Evolutionary conservation across 257 asterid genomes (phyloP).

Genomic region (Haberlea rhodopensis): DNA sequence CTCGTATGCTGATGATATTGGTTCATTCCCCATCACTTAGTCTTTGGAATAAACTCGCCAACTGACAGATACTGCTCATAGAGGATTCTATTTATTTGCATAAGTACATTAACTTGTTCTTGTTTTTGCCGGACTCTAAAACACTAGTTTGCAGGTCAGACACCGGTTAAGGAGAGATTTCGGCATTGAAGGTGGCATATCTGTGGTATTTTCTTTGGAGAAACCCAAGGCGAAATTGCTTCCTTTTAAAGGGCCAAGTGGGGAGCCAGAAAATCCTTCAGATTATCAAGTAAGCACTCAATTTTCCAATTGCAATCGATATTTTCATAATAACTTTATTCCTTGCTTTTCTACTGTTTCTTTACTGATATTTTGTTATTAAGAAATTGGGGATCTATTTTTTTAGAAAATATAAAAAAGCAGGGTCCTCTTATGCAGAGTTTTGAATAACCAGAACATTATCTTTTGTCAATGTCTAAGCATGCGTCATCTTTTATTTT

Average conservation of each 20-base stretch:
- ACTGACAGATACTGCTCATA: constrained; percentile 19
- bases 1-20: neutral
- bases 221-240: constrained; percentile 93
- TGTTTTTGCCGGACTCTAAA: constrained; percentile 26
- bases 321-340: constrained; percentile 8
- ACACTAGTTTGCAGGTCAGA: constrained; percentile 62
- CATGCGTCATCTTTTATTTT: neutral
- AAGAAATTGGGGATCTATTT: neutral
- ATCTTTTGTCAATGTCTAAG: constrained; percentile 1
- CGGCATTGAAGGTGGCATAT: constrained; percentile 97
- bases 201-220: constrained; percentile 90
- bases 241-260: constrained; percentile 85
- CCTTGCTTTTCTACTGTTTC: neutral
- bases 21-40: constrained; percentile 3
- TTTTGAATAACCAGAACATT: neutral
- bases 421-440: neutral
- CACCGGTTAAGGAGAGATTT: constrained; percentile 74
- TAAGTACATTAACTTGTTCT: neutral
- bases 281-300: constrained; percentile 79
- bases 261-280: constrained; percentile 92
- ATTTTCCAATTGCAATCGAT: constrained; percentile 19
- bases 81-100: constrained; percentile 21
- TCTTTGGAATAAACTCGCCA: neutral
- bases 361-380: constrained; percentile 10
- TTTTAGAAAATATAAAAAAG: neutral